Base-by-base conservation (phyloP, 106 monocot species). In the Acorus calamus region DNA sequence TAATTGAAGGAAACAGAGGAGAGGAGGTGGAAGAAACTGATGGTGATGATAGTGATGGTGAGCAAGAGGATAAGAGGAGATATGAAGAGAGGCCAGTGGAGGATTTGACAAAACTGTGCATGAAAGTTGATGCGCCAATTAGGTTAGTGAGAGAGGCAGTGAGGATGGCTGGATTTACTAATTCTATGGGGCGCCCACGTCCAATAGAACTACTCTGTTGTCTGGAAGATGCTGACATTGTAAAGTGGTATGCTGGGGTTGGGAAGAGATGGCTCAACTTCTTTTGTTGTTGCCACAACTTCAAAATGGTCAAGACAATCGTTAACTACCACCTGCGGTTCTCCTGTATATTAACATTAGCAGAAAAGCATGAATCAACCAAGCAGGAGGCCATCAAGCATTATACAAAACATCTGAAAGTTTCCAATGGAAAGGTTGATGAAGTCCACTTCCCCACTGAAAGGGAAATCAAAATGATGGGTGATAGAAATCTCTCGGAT, bases 201-300 rank as follows among this genome's bases (percentile, higher is more conserved):
- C 89, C 94, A 6, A 94, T 94, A 56, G 91, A 91, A 67, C 11
- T 98, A 43, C 91, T 98, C 8, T 60, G 87, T 41, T 76, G 83
- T 68, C 75, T 98, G 75, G 91, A 98, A 28, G 96, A 98, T 83
- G 68, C 76, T 7, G 83, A 83, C 63, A 98, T 98, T 12, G 66
- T 98, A 52, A 91, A 91, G 69, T 98, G 96, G 96, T 98, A 98
- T 74, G 78, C 96, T 42, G 91, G 96, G 6, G 83, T 98, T 3
- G 96, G 84, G 8, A 79, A 60, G 58, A 85, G 80, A 71, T 98
- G 90, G 90, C 77, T 98, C 14, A 81, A 98, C 46, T 98, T 88
- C 71, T 98, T 79, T 74, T 91, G 87, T 14, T 98, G 96, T 55
- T 90, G 94, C 59, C 79, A 75, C 7, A 98, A 98, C 78, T 85